Conservation (phyloP, 78 protist genomes). For the Dictyostelium intermedium region DNA sequence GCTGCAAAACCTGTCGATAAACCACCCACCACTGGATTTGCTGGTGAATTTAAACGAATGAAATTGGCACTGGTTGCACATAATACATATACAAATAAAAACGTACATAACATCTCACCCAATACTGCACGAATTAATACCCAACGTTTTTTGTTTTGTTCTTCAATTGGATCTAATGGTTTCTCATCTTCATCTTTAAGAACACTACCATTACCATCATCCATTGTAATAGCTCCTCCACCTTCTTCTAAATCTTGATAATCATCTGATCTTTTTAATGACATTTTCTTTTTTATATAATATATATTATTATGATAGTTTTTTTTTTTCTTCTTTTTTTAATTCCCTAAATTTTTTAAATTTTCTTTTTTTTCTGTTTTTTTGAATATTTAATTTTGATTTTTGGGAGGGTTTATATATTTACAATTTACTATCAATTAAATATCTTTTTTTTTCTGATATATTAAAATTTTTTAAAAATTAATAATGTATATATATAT, state of each 20-base stretch:
- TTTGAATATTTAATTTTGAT: too few relatives aligned
- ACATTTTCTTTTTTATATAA: neutral
- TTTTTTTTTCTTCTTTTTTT: neutral
- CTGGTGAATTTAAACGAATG: neutral
- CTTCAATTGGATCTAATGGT: conserved; percentile 19
- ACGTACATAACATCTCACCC: conserved; percentile 79
- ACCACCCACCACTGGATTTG: conserved; percentile 37
- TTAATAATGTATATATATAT: too few relatives aligned
- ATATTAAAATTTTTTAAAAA: too few relatives aligned
- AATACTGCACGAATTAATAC: conserved; percentile 72
- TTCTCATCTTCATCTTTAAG: conserved; percentile 4
- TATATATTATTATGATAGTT: neutral
- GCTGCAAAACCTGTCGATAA: conserved; percentile 65
- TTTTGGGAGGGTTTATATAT: neutral
- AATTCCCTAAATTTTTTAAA: too few relatives aligned
- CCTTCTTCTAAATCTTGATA: conserved; percentile 64
- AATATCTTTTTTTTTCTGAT: too few relatives aligned
- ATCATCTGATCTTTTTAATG: conserved; percentile 10
- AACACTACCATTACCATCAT: neutral
- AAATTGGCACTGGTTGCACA: conserved; percentile 35
- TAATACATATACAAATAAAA: conserved; percentile 60
- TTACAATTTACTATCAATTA: neutral
- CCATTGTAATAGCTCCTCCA: conserved; percentile 33
- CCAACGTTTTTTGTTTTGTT: conserved; percentile 64
- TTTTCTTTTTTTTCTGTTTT: too few relatives aligned